Base-by-base conservation (phyloP, 305 asterid genomes). In the Fraxinus albicans region DNA sequence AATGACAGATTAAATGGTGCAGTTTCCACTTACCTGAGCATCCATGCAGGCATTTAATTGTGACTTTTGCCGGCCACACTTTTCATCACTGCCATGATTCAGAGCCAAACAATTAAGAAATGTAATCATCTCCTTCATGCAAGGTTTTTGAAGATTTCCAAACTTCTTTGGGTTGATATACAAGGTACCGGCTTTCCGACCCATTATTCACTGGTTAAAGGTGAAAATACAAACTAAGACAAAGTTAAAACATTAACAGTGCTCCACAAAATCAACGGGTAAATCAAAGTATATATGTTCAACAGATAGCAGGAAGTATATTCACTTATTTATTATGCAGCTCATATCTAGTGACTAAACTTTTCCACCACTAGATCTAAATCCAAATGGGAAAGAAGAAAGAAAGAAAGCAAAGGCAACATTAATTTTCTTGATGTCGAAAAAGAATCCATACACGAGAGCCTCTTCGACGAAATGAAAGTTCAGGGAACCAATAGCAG, bases 101-200 rank as follows among this genome's bases (percentile, higher is more conserved):
- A 96, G 80, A 83, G 97, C 86, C 90, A 96, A 80, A 84, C 99
- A 96, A 72, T 87, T 93, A 19, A 96, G 97, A 83, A 94, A 94
- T 5, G 91, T 47, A 73, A 92, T 77, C 91, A 94, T 93, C 78
- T 96, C 99, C 83, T 90, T 94, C 90, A 93, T 87, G 82, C 99
- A 94, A 47, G 99, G 99, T 83, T 92, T 96, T 79, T 92, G 95
- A 73, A 94, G 91, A 77, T 89, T 84, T 72, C 94, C 96, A 38
- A 94, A 93, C 85, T 90, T 91, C 89, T 93, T 96, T 10, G 98
- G 96, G 77, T 93, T 93, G 78, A 96, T 92, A 73, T 84, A 83
- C 81, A 94, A 80, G 0, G 89, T 83, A 58, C 96, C 93, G 76
- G 89, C 92, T 87, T 94, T 93, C 83, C 95, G 87, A 78, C 99